phyloP scores from a whole-genome alignment of 2,329 filamentous ascomycete species.

The Fusarium sp. region DNA sequence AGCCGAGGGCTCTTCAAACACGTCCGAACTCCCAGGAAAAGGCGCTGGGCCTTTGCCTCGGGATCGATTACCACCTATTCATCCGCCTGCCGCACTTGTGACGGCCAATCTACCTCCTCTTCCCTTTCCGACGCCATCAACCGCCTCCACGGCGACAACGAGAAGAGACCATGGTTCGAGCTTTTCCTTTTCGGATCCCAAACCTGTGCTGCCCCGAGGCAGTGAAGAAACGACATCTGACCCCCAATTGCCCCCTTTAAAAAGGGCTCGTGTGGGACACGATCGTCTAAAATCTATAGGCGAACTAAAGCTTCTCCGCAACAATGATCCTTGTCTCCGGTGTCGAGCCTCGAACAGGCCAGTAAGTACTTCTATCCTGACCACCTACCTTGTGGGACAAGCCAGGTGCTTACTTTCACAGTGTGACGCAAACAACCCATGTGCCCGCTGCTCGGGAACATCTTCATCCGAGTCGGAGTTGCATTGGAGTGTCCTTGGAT shows the following conservation, averaged over 20 bases:
- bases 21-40: conserved; percentile 28
- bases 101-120: conserved; percentile 48
- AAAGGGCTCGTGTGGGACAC: conserved; percentile 64
- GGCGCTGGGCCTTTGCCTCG: conserved; percentile 39
- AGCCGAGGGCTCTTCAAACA: conserved; percentile 23
- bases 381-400: neutral
- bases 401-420: conserved; percentile 45
- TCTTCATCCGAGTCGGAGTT: conserved; percentile 54
- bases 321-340: conserved; percentile 62
- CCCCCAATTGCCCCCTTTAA: conserved; percentile 65
- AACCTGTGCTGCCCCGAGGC: conserved; percentile 52
- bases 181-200: conserved; percentile 56
- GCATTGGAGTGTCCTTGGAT: conserved; percentile 64
- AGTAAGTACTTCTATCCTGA: conserved; percentile 52
- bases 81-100: conserved; percentile 53
- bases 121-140: conserved; percentile 48
- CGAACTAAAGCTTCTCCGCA: conserved; percentile 63
- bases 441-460: conserved; percentile 59
- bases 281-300: conserved; percentile 68
- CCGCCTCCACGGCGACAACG: conserved; percentile 46
- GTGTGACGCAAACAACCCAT: conserved; percentile 66
- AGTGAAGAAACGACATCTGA: conserved; percentile 63
- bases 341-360: conserved; percentile 61
- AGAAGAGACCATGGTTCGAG: conserved; percentile 45
- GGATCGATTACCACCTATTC: conserved; percentile 50